Evolutionary conservation across 441 rosid genomes (phyloP), one percentile per base, ranked within the genome.

Genomic region (Geranium incanum): DNA sequence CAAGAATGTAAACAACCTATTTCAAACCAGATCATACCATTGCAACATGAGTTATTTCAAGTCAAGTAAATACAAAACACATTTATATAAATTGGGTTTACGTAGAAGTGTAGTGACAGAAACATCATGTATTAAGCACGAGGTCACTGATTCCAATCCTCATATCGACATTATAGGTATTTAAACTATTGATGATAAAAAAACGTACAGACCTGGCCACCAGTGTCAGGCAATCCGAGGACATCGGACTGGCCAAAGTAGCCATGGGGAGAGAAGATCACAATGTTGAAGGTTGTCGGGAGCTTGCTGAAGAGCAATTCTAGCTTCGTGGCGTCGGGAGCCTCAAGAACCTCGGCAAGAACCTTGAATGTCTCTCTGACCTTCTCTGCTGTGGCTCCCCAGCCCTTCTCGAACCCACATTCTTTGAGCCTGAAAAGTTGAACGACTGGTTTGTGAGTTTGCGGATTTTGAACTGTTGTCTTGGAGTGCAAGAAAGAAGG

Each of bases 221-320:
- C 99, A n/a, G 99, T 95, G 82, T 94, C 99, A 6, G 99, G 99
- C 81, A 94, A 85, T 52, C 99, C 99, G 76, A 92, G 78, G 78
- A 94, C 99, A 84, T 94, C 92, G 11, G 99, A 97, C 84, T 94
- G 99, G 21, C 97, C 99, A 38, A 95, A 95, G 80, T 87, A 95
- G 74, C 99, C 99, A 76, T 95, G 99, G 0, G 93, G 94, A 73
- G 99, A 95, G 81, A 95, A 81, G 80, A 95, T 89, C 36, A 89
- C 99, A 72, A 92, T 97, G 64, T 95, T 86, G 77, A 95, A 95
- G 69, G 89, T 90, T 94, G 90, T 92, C 0, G 97, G 99, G 23
- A 92, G 62, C 74, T 90, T 87, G 74, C 99, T 97, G 6, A 95
- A 97, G 83, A 95, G 92, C 78, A 81, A 89, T 86, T 95, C 99